Evolutionary conservation across 495 filamentous ascomycete genomes (phyloP).

Genomic region (Halenospora varia): DNA sequence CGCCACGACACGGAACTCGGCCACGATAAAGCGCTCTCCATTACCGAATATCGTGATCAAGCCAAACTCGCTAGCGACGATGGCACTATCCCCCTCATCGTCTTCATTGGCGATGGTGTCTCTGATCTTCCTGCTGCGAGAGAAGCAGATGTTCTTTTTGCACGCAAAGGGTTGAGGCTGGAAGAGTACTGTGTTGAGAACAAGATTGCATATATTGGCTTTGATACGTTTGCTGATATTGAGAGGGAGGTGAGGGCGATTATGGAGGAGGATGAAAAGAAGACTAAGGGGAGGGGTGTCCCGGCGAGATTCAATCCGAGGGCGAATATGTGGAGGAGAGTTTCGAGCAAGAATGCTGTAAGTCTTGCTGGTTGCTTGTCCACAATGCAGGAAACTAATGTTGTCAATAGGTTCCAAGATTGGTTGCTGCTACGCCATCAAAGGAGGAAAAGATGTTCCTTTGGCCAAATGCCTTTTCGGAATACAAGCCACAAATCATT

Average conservation of each 20-base stretch:
- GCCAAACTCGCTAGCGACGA: slow-evolving; percentile 52
- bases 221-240: slow-evolving; percentile 67
- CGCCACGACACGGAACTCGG: slow-evolving; percentile 62
- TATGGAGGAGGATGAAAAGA: slow-evolving; percentile 54
- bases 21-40: slow-evolving; percentile 66
- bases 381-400: not conserved
- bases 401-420: slow-evolving; percentile 44
- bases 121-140: slow-evolving; percentile 70
- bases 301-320: slow-evolving; percentile 65
- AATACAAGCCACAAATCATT: slow-evolving; percentile 26
- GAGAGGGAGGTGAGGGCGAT: slow-evolving; percentile 59
- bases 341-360: slow-evolving; percentile 46
- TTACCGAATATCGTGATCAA: slow-evolving; percentile 53
- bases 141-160: slow-evolving; percentile 75
- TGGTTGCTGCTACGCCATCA: slow-evolving; percentile 51
- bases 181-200: slow-evolving; percentile 70
- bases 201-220: slow-evolving; percentile 57
- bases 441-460: slow-evolving; percentile 63
- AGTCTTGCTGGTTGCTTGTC: not conserved
- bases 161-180: slow-evolving; percentile 60
- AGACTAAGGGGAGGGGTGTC: slow-evolving; percentile 60
- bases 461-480: slow-evolving; percentile 60
- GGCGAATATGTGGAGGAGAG: slow-evolving; percentile 67
- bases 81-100: slow-evolving; percentile 62
- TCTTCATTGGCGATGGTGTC: slow-evolving; percentile 78